Base-by-base conservation (phyloP, 2,329 filamentous ascomycete genomes). In the Fusarium sp. region DNA sequence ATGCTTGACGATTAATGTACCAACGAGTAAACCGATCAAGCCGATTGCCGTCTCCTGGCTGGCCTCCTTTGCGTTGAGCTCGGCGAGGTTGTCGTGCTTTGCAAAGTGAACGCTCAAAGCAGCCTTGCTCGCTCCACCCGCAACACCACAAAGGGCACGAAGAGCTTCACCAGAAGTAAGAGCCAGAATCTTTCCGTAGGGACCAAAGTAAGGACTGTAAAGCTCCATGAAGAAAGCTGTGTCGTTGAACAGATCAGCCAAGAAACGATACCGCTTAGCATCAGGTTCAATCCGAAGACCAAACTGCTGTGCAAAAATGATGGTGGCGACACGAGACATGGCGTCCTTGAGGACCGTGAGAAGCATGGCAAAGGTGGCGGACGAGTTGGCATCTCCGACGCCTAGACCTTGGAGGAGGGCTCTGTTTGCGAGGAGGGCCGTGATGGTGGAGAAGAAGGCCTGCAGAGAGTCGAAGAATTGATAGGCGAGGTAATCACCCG, bases 31-130 rank as follows among this genome's bases (percentile, higher is more conserved):
- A 3, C 96, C 96, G 36, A 98, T 71, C 29, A 98, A 86, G 3
- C 94, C 96, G 65, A 99, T 94, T 22, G 98, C 91, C 0, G 96
- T 98, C 83, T 98, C 96, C 84, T 98, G 96, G 74, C 94, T 97
- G 14, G 95, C 95, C 80, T 98, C 96, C 88, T 98, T 92, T 65
- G 96, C 95, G 83, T 98, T 98, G 65, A 99, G 87, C 81, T 98
- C 96, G 2, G 94, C 96, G 51, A 98, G 84, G 81, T 98, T 98
- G 40, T 94, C 94, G 79, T 91, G 91, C 74, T 87, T 90, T 10
- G 96, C 95, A 85, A 99, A 98, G 83, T 99, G 96, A 12, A 94
- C 93, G 79, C 94, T 96, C 75, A 99, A 84, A 70, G 93, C 95
- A 2, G 96, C 96, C 82, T 98, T 98, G 72, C 94, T 93, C 63